These are phyloP conservation scores for Sporopachydermia lactativora DNA, from an alignment of 805 yeast genomes.

Conservation along the genomic window DNA sequence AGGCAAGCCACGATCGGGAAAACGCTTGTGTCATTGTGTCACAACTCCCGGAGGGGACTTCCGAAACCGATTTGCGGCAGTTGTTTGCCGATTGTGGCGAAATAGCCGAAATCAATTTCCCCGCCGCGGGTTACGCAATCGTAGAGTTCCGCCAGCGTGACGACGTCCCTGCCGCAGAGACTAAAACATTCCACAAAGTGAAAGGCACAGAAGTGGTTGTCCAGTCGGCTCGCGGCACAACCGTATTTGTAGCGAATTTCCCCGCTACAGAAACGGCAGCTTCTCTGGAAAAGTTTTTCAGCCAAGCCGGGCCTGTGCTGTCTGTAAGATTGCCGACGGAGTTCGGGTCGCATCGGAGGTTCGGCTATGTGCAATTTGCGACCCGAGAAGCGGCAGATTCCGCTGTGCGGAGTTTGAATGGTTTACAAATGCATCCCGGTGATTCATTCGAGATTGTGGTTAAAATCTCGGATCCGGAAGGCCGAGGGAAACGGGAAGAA, in stretches of 20 bases:
- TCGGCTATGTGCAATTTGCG: neutral
- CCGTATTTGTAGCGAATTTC: slow-evolving; percentile 1
- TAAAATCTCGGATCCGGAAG: neutral
- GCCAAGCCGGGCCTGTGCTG: neutral
- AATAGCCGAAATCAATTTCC: neutral
- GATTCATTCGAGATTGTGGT: neutral
- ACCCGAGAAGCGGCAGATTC: neutral
- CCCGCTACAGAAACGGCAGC: neutral
- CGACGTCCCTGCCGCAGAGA: neutral
- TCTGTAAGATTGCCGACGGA: neutral
- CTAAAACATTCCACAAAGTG: neutral
- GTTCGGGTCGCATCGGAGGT: neutral
- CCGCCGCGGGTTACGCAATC: neutral
- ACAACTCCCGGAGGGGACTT: neutral
- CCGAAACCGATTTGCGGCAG: neutral
- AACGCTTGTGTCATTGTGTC: neutral
- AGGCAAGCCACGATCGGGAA: neutral
- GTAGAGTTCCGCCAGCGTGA: neutral
- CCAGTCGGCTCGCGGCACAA: neutral
- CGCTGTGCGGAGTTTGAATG: neutral
- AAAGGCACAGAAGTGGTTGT: neutral
- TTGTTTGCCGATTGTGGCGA: neutral
- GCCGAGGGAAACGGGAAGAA: neutral
- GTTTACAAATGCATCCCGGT: neutral
- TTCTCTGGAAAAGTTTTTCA: neutral